phyloP scores from a whole-genome alignment of 257 asterid genomes.

The Phtheirospermum japonicum region DNA sequence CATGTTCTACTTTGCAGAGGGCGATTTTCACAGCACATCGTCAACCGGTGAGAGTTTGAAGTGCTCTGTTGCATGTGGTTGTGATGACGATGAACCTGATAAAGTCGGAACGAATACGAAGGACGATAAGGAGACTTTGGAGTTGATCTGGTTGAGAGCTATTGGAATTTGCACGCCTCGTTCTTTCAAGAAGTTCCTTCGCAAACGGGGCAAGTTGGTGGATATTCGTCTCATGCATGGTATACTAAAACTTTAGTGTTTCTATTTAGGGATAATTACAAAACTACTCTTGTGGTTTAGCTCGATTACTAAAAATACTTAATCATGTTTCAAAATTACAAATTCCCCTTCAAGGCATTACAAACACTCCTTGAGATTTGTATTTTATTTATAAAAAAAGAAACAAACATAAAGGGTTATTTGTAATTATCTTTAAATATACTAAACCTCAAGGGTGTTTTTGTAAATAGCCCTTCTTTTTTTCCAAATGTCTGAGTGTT shows the following conservation, averaged over 20 bases:
- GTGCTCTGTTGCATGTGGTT: slow-evolving; percentile 41
- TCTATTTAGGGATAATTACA: not conserved
- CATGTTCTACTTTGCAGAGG: slow-evolving; percentile 36
- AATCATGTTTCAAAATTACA: not conserved
- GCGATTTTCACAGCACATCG: slow-evolving; percentile 60
- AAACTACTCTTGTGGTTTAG: not conserved
- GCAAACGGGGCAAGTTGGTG: slow-evolving; percentile 59
- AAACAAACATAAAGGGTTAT: not conserved
- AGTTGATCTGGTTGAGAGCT: slow-evolving; percentile 65
- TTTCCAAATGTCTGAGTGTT: not conserved
- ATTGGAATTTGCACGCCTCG: slow-evolving; percentile 47
- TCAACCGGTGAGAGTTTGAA: slow-evolving; percentile 73
- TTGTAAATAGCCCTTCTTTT: not conserved
- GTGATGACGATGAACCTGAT: slow-evolving; percentile 36
- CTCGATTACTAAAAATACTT: not conserved
- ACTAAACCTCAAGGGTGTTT: not conserved
- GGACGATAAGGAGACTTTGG: slow-evolving; percentile 44
- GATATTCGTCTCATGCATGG: slow-evolving; percentile 59
- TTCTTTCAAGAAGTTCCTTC: slow-evolving; percentile 57
- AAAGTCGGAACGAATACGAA: slow-evolving; percentile 34
- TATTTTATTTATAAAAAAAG: not conserved
- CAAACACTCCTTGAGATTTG: not conserved
- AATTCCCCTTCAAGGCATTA: not conserved
- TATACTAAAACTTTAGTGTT: slow-evolving; percentile 22
- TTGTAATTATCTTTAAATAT: not conserved